Conservation (phyloP, 306 rosid genomes). For the Lagenaria siceraria region DNA sequence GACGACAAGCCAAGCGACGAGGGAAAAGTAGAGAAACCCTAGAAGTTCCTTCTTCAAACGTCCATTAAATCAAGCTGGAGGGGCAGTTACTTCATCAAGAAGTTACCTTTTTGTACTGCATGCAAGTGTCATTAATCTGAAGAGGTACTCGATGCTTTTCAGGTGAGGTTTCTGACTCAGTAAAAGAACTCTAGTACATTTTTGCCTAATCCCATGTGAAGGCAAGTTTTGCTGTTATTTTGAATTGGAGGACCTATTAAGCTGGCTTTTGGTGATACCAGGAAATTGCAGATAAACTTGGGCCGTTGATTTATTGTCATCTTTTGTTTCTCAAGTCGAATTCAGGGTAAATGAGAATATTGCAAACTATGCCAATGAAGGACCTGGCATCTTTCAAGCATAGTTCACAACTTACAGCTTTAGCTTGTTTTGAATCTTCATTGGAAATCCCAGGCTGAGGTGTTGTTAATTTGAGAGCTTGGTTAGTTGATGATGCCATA, state of each 20-base stretch:
- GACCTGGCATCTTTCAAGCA: background rate
- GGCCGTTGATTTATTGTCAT: background rate
- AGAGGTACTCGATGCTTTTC: background rate
- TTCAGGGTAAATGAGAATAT: background rate
- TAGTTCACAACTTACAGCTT: background rate
- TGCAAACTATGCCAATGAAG: background rate
- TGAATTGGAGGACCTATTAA: background rate
- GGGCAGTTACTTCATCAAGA: slow-evolving; percentile 9
- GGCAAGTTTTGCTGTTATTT: background rate
- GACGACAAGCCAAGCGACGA: slow-evolving; percentile 63
- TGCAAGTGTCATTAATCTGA: slow-evolving; percentile 5
- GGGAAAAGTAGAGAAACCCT: slow-evolving; percentile 54
- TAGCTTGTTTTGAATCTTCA: background rate
- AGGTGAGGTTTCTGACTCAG: background rate
- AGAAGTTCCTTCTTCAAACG: slow-evolving; percentile 31
- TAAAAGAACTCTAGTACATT: background rate
- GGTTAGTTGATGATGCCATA: background rate
- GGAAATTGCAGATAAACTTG: background rate
- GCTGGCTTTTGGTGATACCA: background rate
- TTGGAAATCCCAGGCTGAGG: background rate
- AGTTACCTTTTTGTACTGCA: background rate
- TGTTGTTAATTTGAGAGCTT: background rate
- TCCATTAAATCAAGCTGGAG: background rate
- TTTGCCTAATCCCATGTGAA: slow-evolving; percentile 7
- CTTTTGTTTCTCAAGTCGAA: background rate